Percentiles rank a stretch among this genome's conserved stretches.
Evolutionary conservation across 768 basidiomycete species (phyloP).

Genomic region (Postia placenta): DNA sequence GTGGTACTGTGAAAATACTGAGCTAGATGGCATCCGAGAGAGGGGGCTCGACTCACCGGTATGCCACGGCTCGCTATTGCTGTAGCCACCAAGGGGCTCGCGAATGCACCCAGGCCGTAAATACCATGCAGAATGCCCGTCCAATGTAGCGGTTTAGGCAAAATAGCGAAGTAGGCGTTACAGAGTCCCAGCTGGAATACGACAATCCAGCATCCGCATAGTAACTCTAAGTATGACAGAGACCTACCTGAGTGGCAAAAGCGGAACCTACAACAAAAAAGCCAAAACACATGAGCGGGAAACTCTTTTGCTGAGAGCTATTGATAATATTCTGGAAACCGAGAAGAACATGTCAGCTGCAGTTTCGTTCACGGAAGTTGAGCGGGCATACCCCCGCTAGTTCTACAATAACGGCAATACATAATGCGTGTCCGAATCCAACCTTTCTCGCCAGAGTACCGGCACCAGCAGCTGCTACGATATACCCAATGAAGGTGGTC

Average conservation of each 20-base stretch:
- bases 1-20: constrained; percentile 12
- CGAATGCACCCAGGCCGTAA: constrained; percentile 20
- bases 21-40: background rate
- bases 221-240: no score
- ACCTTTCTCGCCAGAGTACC: constrained; percentile 16
- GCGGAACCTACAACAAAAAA: constrained; percentile 22
- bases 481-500: constrained; percentile 19
- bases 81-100: constrained; percentile 19
- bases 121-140: constrained; percentile 22
- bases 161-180: constrained; percentile 21
- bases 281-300: constrained; percentile 21
- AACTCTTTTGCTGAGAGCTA: constrained; percentile 19
- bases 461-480: constrained; percentile 16
- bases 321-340: constrained; percentile 20
- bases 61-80: constrained; percentile 18
- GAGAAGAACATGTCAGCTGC: background rate
- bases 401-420: constrained; percentile 15
- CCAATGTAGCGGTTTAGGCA: constrained; percentile 20
- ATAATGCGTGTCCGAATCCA: constrained; percentile 19
- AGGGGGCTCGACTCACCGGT: constrained; percentile 11
- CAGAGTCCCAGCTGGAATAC: constrained; percentile 19
- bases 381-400: constrained; percentile 15
- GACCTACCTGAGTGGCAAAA: constrained; percentile 19
- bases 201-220: background rate
- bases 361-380: background rate